phyloP scores from a whole-genome alignment of 805 yeast genomes.

The Lachancea cidri region DNA sequence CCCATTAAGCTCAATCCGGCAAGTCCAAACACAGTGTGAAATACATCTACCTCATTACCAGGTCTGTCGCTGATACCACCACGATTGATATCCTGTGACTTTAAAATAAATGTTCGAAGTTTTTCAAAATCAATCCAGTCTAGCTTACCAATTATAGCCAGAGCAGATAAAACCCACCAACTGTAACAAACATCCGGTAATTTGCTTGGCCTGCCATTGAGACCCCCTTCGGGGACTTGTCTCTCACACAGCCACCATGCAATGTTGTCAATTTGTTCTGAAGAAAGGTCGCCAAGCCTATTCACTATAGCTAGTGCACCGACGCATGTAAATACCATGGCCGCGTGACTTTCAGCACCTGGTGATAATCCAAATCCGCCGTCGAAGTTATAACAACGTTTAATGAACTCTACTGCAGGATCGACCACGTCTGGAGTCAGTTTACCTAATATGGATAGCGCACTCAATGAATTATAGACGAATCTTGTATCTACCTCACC shows the following conservation, averaged over 20 bases:
- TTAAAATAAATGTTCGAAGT: constrained; percentile 61
- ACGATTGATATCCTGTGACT: constrained; percentile 65
- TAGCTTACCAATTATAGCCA: constrained; percentile 58
- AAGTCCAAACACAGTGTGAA: constrained; percentile 85
- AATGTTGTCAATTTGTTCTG: constrained; percentile 40
- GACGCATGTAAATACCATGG: constrained; percentile 82
- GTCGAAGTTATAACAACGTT: constrained; percentile 79
- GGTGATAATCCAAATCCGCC: constrained; percentile 95
- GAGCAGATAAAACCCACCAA: constrained; percentile 91
- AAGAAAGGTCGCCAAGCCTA: constrained; percentile 43
- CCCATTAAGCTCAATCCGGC: constrained; percentile 82
- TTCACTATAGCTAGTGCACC: constrained; percentile 72
- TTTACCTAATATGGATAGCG: constrained; percentile 62
- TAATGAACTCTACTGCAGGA: constrained; percentile 61
- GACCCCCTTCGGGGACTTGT: constrained; percentile 80
- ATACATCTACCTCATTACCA: constrained; percentile 87
- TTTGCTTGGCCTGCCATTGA: constrained; percentile 95
- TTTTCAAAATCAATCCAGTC: constrained; percentile 73
- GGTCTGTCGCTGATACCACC: constrained; percentile 95
- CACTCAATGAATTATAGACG: constrained; percentile 73
- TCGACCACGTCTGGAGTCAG: constrained; percentile 52
- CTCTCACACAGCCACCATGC: constrained; percentile 91
- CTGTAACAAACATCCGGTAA: constrained; percentile 96
- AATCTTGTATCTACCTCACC: constrained; percentile 94
- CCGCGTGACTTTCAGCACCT: constrained; percentile 93